Evolutionary conservation across 441 rosid genomes (phyloP), one percentile per base, ranked within the genome.

Genomic region (Sinapis alba): DNA sequence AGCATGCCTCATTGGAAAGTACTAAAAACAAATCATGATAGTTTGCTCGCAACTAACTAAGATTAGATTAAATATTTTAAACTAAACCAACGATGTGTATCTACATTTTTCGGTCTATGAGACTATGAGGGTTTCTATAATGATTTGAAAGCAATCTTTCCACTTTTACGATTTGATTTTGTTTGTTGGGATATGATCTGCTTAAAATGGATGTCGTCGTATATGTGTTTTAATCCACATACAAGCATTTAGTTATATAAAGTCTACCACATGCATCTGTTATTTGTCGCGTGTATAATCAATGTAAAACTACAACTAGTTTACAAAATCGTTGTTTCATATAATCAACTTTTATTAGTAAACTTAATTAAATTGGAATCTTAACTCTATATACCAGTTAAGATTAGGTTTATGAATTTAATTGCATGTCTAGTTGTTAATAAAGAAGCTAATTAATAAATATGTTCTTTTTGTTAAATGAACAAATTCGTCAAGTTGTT

Each of bases 401-500:
- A 41, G 50, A 43, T 43, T 43, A 13, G 50, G 50, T 7, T 43
- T 43, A 5, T 43, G 16, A 43, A 43, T 13, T 43, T n/a, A 13
- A 43, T 5, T 5, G 18, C 0, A 18, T 43, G 16, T 43, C 50
- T 43, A 43, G 7, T n/a, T 43, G 50, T n/a, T 43, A 38, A 38
- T 43, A n/a, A n/a, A 43, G 5, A 30, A 30, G 9, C 8, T 0
- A 23, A 23, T 23, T 23, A 23, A 23, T 23, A 23, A 23, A 23
- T 43, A 41, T 4, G 53, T 23, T 53, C 2, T 43, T 57, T 58
- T 58, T 43, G 16, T 74, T 30, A 74, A 74, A 21, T 20, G 7
- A 21, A 53, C 20, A 63, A 7, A 38, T 27, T 41, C 24, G n/a
- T 45, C 66, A 65, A 72, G 50, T 64, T 21, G 68, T 13, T 64